phyloP scores from a whole-genome alignment of 164 flowering plant species.

The Pachysandra terminalis region DNA sequence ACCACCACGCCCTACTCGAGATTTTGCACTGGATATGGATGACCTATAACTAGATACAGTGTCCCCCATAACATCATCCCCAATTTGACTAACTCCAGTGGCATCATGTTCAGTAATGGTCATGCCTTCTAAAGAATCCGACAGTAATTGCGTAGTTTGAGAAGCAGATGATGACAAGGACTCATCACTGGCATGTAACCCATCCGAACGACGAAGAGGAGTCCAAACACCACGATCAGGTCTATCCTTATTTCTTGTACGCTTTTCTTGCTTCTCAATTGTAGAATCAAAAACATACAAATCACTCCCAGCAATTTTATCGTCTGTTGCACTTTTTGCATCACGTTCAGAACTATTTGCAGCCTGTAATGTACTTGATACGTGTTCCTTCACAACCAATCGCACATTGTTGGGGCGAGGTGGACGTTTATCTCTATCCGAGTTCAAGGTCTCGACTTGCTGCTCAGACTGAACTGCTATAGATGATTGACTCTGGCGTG shows the following conservation, averaged over 20 bases:
- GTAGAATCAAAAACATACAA: constrained; percentile 25
- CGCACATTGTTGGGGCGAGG: constrained; percentile 49
- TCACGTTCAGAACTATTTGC: constrained; percentile 25
- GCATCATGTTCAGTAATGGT: constrained; percentile 9
- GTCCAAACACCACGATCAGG: constrained; percentile 90
- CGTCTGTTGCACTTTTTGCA: constrained; percentile 42
- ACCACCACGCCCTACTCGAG: constrained; percentile 21
- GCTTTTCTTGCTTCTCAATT: constrained; percentile 60
- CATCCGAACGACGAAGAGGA: constrained; percentile 72
- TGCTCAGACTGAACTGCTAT: constrained; percentile 44
- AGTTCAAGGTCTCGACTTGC: constrained; percentile 29
- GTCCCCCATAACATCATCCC: constrained; percentile 17
- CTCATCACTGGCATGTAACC: constrained; percentile 59
- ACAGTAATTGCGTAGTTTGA: constrained; percentile 26
- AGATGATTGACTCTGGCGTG: constrained; percentile 37
- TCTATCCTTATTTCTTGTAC: constrained; percentile 67
- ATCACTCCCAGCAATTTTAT: constrained; percentile 40
- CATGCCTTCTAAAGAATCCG: constrained; percentile 54
- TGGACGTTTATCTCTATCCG: constrained; percentile 66
- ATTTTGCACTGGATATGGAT: constrained; percentile 8
- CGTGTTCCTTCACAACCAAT: constrained; percentile 21
- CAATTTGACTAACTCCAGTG: constrained; percentile 15
- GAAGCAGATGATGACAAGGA: constrained; percentile 51
- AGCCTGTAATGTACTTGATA: constrained; percentile 16
- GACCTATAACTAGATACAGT: constrained; percentile 5